These are phyloP conservation scores for Rugonectria rugulosa DNA, from an alignment of 2,329 filamentous ascomycete species.

Conservation along the genomic window DNA sequence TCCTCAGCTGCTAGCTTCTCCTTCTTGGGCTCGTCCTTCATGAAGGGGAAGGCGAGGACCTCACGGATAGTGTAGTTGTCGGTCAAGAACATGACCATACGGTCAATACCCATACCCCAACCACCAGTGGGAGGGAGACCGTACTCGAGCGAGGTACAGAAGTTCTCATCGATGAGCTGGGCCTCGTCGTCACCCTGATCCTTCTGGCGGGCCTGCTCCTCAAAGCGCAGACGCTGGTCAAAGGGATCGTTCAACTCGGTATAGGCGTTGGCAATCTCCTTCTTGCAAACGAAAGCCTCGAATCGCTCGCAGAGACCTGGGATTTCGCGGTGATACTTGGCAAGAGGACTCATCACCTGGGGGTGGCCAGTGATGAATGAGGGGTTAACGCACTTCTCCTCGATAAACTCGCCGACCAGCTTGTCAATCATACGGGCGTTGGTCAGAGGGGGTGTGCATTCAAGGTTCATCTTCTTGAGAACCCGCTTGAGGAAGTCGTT, in stretches of 20 bases:
- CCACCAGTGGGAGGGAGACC: constrained; percentile 93
- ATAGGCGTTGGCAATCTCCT: constrained; percentile 94
- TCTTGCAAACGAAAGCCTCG: constrained; percentile 82
- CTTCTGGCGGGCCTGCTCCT: constrained; percentile 96
- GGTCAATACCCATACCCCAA: constrained; percentile 96
- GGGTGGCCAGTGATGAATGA: constrained; percentile 73
- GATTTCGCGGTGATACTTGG: constrained; percentile 88
- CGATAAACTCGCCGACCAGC: constrained; percentile 92
- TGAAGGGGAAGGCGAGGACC: constrained; percentile 95
- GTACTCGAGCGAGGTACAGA: constrained; percentile 88
- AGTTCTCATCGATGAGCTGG: constrained; percentile 94
- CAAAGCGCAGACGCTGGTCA: constrained; percentile 83
- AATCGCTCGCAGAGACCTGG: constrained; percentile 94
- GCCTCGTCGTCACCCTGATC: constrained; percentile 97
- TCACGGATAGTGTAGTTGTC: constrained; percentile 95
- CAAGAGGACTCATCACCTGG: constrained; percentile 82
- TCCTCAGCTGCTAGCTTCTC: constrained; percentile 52
- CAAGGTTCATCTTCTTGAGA: constrained; percentile 88
- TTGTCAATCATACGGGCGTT: constrained; percentile 97
- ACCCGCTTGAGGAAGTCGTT: constrained; percentile 86
- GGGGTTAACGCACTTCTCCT: constrained; percentile 91
- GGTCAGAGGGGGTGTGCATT: constrained; percentile 89
- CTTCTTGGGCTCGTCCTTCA: constrained; percentile 74
- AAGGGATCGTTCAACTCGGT: constrained; percentile 95
- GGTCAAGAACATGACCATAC: constrained; percentile 93